Percentiles rank a stretch among this genome's conserved stretches.
These are phyloP conservation scores for Eimeria necatrix DNA, from an alignment of 169 alveolate species.

Conservation along the genomic window DNA sequence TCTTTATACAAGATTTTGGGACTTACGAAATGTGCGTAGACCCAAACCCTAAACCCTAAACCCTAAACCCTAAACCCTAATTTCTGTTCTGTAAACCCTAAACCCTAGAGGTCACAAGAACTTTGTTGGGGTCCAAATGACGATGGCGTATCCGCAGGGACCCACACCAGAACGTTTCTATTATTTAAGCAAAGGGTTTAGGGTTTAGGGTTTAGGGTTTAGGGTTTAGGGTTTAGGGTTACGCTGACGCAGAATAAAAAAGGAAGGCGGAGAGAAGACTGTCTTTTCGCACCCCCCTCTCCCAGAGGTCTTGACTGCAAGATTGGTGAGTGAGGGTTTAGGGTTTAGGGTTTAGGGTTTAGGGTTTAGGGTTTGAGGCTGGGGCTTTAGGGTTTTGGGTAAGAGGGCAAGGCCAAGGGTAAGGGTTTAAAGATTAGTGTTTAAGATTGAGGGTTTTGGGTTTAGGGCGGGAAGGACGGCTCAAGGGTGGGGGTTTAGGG, in stretches of 20 bases:
- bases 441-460: not conserved
- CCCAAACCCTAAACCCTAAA: conserved; percentile 21
- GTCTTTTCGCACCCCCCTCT: conserved; percentile 19
- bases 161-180: not conserved
- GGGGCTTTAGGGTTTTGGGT: conserved; percentile 8
- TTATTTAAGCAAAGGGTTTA: not conserved
- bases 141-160: not conserved
- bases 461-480: not conserved
- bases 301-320: not conserved
- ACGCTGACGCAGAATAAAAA: not conserved
- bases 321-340: conserved; percentile 21
- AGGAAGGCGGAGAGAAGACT: not conserved
- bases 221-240: conserved; percentile 41
- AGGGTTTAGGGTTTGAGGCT: conserved; percentile 15
- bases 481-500: conserved; percentile 13
- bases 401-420: no score
- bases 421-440: not conserved
- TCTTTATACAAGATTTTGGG: conserved; percentile 48
- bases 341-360: conserved; percentile 8
- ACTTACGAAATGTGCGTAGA: conserved; percentile 8
- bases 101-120: not conserved
- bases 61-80: not conserved
- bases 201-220: not conserved
- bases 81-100: not conserved
- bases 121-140: no score